phyloP scores from a whole-genome alignment of 441 rosid species.

The Populus hybrid region DNA sequence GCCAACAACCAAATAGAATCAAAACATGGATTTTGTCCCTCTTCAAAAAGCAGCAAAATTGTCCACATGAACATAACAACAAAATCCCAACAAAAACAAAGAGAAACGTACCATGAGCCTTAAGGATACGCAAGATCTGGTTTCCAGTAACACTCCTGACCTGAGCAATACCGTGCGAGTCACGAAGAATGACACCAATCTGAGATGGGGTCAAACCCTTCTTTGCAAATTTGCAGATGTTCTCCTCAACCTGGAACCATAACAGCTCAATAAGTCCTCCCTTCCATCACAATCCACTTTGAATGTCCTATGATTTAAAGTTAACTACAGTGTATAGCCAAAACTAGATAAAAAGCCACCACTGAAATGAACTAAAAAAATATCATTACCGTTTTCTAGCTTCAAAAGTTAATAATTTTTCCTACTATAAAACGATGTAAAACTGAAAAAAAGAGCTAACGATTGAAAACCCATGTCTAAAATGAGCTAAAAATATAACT shows the following conservation, averaged over 20 bases:
- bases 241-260: conserved; percentile 50
- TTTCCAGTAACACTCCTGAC: conserved; percentile 76
- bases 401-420: not conserved
- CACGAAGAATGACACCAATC: conserved; percentile 82
- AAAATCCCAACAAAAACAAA: not conserved
- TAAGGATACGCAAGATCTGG: conserved; percentile 69
- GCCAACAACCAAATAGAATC: not conserved
- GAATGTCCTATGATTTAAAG: not conserved
- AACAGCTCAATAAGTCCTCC: not conserved
- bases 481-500: not conserved
- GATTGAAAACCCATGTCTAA: not conserved
- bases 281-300: not conserved
- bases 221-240: conserved; percentile 78
- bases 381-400: not conserved
- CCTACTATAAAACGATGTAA: not conserved
- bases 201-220: conserved; percentile 85
- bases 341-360: not conserved
- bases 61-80: not conserved
- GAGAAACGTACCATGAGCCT: conserved; percentile 44
- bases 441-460: not conserved
- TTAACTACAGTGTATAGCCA: not conserved
- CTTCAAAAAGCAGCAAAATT: not conserved
- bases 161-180: conserved; percentile 81
- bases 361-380: not conserved
- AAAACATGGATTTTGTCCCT: not conserved